Evolutionary conservation across 805 yeast genomes (phyloP), one percentile per base, ranked within the genome.

Genomic region (Candida ovalis): DNA sequence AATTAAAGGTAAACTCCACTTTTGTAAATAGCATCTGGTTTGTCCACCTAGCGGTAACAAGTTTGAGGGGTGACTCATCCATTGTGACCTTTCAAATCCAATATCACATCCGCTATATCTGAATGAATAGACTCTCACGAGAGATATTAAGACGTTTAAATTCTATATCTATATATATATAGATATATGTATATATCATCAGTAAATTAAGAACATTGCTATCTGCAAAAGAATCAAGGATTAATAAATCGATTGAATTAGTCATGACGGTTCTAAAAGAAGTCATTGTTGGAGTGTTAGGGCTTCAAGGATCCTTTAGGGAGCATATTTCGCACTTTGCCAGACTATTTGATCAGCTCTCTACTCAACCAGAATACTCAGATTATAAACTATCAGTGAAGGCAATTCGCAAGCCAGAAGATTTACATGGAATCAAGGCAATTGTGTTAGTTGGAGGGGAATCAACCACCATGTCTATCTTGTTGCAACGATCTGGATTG

Each of bases 221-320:
- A n/a, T 27, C 30, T 27, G 8, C 30, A 8, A 8, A 12, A 27
- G 4, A 7, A 24, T 5, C 18, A 8, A 18, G 18, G 21, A 13
- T 8, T 6, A 13, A n/a, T 19, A 9, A 15, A 12, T 17, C 21
- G 6, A n/a, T n/a, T n/a, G n/a, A n/a, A n/a, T n/a, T n/a, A n/a
- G n/a, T n/a, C n/a, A 46, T 48, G 48, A 40, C 47, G 17, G n/a
- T 6, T 9, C 18, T 18, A 36, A 42, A 22, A 8, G 24, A 37
- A 3, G 21, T 64, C 15, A 62, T 59, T 3, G 71, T 86, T 10
- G 95, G 95, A 3, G 90, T 87, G 1, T 64, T 87, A 45, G 87
- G 92, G 0, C 72, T 86, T 18, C 95, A 86, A 61, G 95, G 95
- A 5, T 91, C 94, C 0, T 87, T 85, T 59, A 62, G 69, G 17